Conservation (phyloP, 805 yeast species). For the Isabelozyma pseudorhagii region DNA sequence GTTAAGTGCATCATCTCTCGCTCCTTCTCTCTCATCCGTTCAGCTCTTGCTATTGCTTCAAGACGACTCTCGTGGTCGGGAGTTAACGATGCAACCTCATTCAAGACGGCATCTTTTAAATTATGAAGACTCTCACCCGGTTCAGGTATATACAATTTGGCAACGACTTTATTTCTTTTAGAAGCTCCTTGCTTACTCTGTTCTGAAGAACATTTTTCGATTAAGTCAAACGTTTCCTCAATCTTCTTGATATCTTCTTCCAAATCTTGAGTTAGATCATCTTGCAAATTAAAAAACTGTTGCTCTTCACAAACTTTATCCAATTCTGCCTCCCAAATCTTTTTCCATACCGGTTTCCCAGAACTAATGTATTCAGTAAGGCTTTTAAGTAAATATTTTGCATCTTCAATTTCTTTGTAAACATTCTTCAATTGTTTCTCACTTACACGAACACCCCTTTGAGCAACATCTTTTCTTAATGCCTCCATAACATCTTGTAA, state of each 20-base stretch:
- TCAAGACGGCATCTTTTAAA: slow-evolving; percentile 72
- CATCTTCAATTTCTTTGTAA: slow-evolving; percentile 58
- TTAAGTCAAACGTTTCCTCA: slow-evolving; percentile 74
- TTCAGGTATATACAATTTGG: slow-evolving; percentile 47
- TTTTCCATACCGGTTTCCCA: slow-evolving; percentile 85
- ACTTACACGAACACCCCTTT: slow-evolving; percentile 80
- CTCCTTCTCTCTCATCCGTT: slow-evolving; percentile 71
- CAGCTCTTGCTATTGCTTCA: slow-evolving; percentile 88
- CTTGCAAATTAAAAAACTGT: slow-evolving; percentile 86
- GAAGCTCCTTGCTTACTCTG: slow-evolving; percentile 60
- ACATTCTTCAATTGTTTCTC: slow-evolving; percentile 69
- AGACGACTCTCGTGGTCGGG: slow-evolving; percentile 85
- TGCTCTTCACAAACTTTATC: slow-evolving; percentile 92
- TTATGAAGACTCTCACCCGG: slow-evolving; percentile 62
- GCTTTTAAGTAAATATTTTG: slow-evolving; percentile 47
- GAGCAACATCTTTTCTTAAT: slow-evolving; percentile 85
- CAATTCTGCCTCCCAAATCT: slow-evolving; percentile 87
- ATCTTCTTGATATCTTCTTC: slow-evolving; percentile 80
- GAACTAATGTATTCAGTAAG: slow-evolving; percentile 60
- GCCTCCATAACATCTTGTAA: slow-evolving; percentile 90
- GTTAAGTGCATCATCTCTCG: slow-evolving; percentile 52
- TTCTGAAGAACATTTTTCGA: slow-evolving; percentile 77
- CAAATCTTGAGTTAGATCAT: slow-evolving; percentile 75
- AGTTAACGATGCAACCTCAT: slow-evolving; percentile 71
- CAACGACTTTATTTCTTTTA: slow-evolving; percentile 34